phyloP scores from a whole-genome alignment of 2,329 filamentous ascomycete species.

The Sporothrix schenckii region DNA sequence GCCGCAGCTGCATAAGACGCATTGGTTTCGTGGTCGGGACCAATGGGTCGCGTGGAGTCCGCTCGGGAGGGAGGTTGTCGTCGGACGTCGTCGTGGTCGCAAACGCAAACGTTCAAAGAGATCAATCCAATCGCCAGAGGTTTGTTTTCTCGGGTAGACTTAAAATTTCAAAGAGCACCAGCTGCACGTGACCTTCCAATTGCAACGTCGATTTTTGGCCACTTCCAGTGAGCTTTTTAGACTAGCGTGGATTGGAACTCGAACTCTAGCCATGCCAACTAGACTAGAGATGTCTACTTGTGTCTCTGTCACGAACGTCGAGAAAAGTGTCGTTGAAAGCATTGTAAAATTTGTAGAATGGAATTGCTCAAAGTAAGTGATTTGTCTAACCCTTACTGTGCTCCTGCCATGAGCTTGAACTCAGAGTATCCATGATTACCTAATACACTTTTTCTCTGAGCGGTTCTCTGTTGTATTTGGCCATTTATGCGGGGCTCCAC shows the following conservation, averaged over 20 bases:
- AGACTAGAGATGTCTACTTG: too few relatives aligned
- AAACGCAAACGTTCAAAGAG: not conserved
- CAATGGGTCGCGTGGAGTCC: not conserved
- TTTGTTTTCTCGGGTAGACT: slow-evolving; percentile 9
- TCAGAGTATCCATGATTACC: not conserved
- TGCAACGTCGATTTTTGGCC: not conserved
- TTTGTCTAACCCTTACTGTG: too few relatives aligned
- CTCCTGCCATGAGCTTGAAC: not conserved
- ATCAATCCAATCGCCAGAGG: slow-evolving; percentile 8
- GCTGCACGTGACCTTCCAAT: slow-evolving; percentile 20
- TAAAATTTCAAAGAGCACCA: slow-evolving; percentile 20
- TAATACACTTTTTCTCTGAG: not conserved
- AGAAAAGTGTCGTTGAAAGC: not conserved
- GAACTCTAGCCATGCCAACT: not conserved
- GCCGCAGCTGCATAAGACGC: slow-evolving; percentile 53
- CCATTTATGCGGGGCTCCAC: slow-evolving; percentile 6
- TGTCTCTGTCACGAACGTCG: not conserved
- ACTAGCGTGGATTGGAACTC: slow-evolving; percentile 12
- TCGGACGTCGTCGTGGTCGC: slow-evolving; percentile 17
- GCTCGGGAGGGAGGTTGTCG: not conserved
- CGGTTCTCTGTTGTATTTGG: not conserved
- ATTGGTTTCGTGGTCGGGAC: slow-evolving; percentile 40
- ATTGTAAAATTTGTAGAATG: not conserved
- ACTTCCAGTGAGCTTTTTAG: not conserved
- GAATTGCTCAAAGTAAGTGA: not conserved